Base-by-base conservation (phyloP, 768 basidiomycete genomes). In the Mycena leptocephala region DNA sequence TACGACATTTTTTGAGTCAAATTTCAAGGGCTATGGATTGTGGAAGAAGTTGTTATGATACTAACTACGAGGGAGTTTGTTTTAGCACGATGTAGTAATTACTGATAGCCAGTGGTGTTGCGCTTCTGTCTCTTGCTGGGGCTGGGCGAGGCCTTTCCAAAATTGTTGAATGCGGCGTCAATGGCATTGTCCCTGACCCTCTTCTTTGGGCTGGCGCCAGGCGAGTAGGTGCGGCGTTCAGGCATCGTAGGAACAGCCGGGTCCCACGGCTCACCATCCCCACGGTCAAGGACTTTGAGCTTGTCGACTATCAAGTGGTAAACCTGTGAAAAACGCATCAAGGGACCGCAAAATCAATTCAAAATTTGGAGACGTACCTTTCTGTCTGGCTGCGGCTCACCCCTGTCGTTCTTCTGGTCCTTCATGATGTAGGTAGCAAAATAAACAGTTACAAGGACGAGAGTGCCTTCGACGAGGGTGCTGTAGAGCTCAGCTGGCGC, bases 201-300 rank as follows among this genome's bases (percentile, higher is more conserved):
- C 56, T 58, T 58, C 30, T 20, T 30, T 3, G 56, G 59, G 32
- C 20, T 28, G 3, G 48, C n/a, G 6, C 22, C 48, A 24, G 63
- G 22, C 4, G 43, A 30, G 30, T 30, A 46, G 24, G 28, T 14
- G 13, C 46, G 26, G 13, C 3, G 26, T 30, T 65, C 28, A 14
- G 63, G 63, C 26, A 65, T 26, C 28, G 14, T 48, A 6, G 63
- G 63, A 32, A 48, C 26, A 16, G 41, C 13, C 16, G 63, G 63
- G 5, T 30, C 24, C 63, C 41, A 65, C 11, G 63, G 63, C 63
- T 65, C 30, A 8, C 41, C 70, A 30, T 71, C 22, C 5, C 59
- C 70, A 33, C 43, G 58, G 46, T 71, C 70, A 22, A 71, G 70
- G 8, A 71, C 33, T 20, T 48, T 48, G 59, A 71, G 41, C 26